Conservation (phyloP, 2,329 filamentous ascomycete species). For the Leptodontidium sp. region DNA sequence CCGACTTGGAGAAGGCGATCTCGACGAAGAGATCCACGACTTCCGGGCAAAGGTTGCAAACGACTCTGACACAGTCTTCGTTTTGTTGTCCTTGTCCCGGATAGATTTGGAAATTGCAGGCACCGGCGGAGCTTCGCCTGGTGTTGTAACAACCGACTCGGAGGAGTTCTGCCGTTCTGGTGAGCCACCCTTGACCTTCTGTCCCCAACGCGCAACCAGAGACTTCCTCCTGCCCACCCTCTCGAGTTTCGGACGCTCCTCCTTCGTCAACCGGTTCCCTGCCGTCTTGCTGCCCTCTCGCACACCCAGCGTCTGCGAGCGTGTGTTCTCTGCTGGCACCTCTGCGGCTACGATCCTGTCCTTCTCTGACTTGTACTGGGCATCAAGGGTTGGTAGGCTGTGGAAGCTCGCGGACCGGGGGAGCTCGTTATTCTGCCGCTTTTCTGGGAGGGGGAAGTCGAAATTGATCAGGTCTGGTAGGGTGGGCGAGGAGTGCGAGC, state of each 20-base stretch:
- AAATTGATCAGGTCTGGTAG: conserved; percentile 42
- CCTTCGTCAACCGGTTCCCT: conserved; percentile 36
- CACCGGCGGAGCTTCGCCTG: conserved; percentile 48
- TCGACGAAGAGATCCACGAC: conserved; percentile 57
- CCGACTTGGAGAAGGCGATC: conserved; percentile 54
- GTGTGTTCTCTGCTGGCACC: conserved; percentile 24
- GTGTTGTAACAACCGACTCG: conserved; percentile 39
- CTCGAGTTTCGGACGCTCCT: conserved; percentile 41
- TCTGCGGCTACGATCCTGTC: conserved; percentile 34
- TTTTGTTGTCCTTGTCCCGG: conserved; percentile 48
- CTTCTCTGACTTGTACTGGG: conserved; percentile 34
- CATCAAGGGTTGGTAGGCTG: conserved; percentile 54
- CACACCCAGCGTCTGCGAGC: conserved; percentile 27
- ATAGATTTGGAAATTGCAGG: conserved; percentile 41
- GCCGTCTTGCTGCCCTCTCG: conserved; percentile 31
- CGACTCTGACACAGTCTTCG: conserved; percentile 57
- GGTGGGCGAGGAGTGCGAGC: conserved; percentile 47
- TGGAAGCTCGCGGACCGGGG: conserved; percentile 66
- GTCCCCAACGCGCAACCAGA: conserved; percentile 47
- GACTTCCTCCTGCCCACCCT: conserved; percentile 46
- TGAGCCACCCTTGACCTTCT: conserved; percentile 43
- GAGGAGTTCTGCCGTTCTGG: conserved; percentile 40
- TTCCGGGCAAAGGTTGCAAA: conserved; percentile 59
- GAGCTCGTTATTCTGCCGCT: conserved; percentile 45
- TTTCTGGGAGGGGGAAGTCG: conserved; percentile 40